These are phyloP conservation scores for peach (Prunus persica) DNA, from an alignment of 306 rosid genomes.

Conservation along the genomic window DNA sequence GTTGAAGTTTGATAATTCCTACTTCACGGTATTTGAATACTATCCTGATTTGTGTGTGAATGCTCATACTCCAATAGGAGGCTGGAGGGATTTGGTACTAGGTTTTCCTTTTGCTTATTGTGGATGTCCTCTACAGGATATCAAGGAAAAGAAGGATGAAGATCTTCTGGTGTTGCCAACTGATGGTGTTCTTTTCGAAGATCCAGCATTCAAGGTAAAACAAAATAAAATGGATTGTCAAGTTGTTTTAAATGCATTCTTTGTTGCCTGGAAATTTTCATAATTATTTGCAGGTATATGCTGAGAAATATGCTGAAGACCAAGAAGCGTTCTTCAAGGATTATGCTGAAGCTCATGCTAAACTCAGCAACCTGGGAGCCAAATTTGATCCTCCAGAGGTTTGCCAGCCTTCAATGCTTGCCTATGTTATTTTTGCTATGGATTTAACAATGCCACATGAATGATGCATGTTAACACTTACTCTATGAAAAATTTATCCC, in stretches of 20 bases:
- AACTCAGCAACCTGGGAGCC: conserved; percentile 92
- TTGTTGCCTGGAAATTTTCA: not conserved
- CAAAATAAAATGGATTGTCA: not conserved
- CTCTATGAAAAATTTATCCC: not conserved
- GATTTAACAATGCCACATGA: not conserved
- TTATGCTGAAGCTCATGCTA: conserved; percentile 98
- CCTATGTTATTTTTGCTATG: conserved; percentile 1
- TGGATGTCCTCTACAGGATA: conserved; percentile 58
- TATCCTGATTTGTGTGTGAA: conserved; percentile 10
- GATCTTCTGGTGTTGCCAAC: conserved; percentile 91
- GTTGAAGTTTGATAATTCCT: conserved; percentile 96
- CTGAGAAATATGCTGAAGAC: conserved; percentile 90
- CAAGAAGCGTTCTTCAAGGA: conserved; percentile 90
- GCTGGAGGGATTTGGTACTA: not conserved
- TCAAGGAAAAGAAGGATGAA: conserved; percentile 83
- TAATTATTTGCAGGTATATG: conserved; percentile 54
- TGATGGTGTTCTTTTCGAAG: conserved; percentile 90
- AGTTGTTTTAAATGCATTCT: not conserved
- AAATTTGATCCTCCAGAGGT: conserved; percentile 98
- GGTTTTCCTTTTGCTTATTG: conserved; percentile 26
- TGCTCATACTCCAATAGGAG: not conserved
- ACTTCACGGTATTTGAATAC: conserved; percentile 65
- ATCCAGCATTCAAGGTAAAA: conserved; percentile 84
- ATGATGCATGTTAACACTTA: conserved; percentile 15
- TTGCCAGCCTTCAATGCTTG: conserved; percentile 19